Conservation (phyloP, 208 protist genomes). For the Tetramitus jugosus region DNA sequence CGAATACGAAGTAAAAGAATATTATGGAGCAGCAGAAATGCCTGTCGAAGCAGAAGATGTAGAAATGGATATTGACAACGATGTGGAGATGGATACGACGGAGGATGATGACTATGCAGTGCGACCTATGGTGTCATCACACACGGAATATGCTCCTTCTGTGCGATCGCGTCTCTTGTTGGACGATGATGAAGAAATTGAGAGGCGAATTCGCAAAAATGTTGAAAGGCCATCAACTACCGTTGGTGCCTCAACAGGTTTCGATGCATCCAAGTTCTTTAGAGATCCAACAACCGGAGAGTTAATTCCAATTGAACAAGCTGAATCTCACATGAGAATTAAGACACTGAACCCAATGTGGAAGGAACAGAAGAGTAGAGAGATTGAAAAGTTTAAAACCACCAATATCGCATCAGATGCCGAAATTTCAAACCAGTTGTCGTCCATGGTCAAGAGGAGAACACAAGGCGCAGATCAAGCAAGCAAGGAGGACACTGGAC, state of each 20-base stretch:
- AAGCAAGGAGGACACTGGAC: no score
- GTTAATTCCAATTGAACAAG: slow-evolving; percentile 1
- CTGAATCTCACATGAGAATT: not conserved
- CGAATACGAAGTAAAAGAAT: no score
- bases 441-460: no score
- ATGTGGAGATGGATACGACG: not conserved
- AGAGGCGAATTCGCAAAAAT: not conserved
- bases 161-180: not conserved
- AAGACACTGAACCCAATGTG: not conserved
- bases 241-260: not conserved
- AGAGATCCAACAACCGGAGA: not conserved
- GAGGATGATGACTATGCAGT: not conserved
- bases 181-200: not conserved
- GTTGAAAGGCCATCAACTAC: not conserved
- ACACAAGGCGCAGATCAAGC: no score
- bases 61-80: not conserved
- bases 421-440: not conserved
- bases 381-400: not conserved
- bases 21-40: not conserved
- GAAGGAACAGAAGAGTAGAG: slow-evolving; percentile 15
- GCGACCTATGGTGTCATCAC: not conserved
- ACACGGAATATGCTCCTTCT: not conserved
- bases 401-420: slow-evolving; percentile 4
- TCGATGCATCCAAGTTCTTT: no score
- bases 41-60: not conserved